Percentiles rank a stretch among this genome's conserved stretches.
Conservation (phyloP, 768 basidiomycete species). For the Boletellus ananas region DNA sequence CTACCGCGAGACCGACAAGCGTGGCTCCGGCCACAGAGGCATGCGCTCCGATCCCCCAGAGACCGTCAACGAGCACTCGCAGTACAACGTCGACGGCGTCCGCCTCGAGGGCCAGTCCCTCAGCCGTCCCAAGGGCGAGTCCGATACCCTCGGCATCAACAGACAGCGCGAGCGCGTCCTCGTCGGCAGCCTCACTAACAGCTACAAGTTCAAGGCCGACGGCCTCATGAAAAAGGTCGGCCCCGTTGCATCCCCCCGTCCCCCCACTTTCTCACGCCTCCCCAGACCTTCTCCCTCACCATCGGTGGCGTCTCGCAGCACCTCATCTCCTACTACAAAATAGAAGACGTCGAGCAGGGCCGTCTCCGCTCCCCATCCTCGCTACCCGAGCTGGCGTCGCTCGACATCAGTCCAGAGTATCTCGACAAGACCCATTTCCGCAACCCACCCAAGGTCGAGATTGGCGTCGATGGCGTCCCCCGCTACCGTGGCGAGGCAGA, state of each 20-base stretch:
- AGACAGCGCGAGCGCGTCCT: conserved; percentile 75
- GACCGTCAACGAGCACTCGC: conserved; percentile 38
- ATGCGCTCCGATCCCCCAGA: conserved; percentile 40
- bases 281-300: conserved; percentile 85
- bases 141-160: conserved; percentile 49
- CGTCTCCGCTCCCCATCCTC: conserved; percentile 86
- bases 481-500: conserved; percentile 84
- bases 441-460: conserved; percentile 83
- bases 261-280: conserved; percentile 28
- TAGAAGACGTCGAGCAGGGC: conserved; percentile 87
- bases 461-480: conserved; percentile 77
- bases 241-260: conserved; percentile 6
- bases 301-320: conserved; percentile 86
- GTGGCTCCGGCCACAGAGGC: conserved; percentile 60
- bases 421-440: conserved; percentile 90
- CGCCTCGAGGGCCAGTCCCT: conserved; percentile 43
- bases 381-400: conserved; percentile 77
- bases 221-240: conserved; percentile 97
- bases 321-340: conserved; percentile 90
- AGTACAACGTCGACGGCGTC: conserved; percentile 34
- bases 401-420: conserved; percentile 85
- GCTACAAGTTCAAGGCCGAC: conserved; percentile 87
- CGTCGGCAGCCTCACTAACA: conserved; percentile 88
- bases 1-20: conserved; percentile 91
- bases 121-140: conserved; percentile 60